Evolutionary conservation across 2,329 filamentous ascomycete genomes (phyloP).

Genomic region (Paramyrothecium roridum): DNA sequence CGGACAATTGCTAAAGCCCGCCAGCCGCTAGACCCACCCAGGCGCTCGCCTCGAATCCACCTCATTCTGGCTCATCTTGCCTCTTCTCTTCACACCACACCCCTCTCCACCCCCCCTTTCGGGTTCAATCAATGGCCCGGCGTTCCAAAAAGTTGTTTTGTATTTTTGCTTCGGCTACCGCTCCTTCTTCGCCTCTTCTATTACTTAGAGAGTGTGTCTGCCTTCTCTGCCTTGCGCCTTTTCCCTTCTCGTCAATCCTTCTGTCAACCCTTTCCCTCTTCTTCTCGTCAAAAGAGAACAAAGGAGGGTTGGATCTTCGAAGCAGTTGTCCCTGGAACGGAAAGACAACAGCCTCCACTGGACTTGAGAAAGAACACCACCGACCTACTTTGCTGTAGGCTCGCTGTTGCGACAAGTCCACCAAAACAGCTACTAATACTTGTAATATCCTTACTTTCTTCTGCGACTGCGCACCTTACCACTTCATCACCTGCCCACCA

Average conservation of each 20-base stretch:
- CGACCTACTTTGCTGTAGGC: not conserved
- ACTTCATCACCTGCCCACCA: constrained; percentile 8
- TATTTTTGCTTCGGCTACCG: constrained; percentile 9
- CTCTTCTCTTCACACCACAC: not conserved
- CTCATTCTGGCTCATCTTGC: no score
- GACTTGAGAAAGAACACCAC: constrained; percentile 6
- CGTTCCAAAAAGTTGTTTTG: not conserved
- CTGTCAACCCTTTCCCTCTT: constrained; percentile 10
- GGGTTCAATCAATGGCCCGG: constrained; percentile 6
- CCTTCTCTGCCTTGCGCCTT: constrained; percentile 5
- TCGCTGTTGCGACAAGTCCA: not conserved
- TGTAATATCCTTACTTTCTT: not conserved
- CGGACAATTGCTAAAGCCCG: not conserved
- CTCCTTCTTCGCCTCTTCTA: constrained; percentile 3
- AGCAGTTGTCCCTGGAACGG: not conserved
- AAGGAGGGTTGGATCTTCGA: not conserved
- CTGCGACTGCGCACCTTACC: not conserved
- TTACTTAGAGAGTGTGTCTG: constrained; percentile 1
- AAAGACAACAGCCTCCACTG: not conserved
- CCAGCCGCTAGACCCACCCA: not conserved
- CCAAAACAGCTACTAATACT: not conserved
- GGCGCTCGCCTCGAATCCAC: not conserved
- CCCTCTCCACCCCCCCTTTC: not conserved
- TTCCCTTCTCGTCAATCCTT: constrained; percentile 12
- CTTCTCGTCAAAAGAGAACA: constrained; percentile 1